Evolutionary conservation across 208 protist species (phyloP), one percentile per base, ranked within the genome.

Genomic region (Herpetomonas tarakana): DNA sequence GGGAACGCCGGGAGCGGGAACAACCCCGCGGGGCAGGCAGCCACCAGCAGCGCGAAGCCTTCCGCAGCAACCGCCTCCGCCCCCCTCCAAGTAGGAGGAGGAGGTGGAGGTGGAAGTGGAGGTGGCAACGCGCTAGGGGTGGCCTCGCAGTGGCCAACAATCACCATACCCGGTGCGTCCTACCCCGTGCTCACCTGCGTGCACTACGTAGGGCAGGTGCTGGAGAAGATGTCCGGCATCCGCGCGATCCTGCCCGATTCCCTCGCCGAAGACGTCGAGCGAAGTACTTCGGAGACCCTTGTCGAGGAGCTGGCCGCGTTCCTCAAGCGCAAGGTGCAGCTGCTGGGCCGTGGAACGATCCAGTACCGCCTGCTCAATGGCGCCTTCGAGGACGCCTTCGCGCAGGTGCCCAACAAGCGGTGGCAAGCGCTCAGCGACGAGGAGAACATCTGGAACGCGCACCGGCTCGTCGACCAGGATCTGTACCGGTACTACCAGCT

Each of bases 401-500:
- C 64, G 11, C 75, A 68, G 18, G 27, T 62, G n/a, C 70, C 72
- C 7, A 80, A 76, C 60, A 21, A 41, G 9, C 65, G 56, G 19
- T 94, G 88, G 85, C 45, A 55, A n/a, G 65, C 76, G 21, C 52
- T 92, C 35, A 64, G 76, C 28, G 76, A 86, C 65, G 80, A 88
- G 58, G 74, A 74, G 24, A 47, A 69, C 46, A 26, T 84, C 6
- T 31, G 52, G 4, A 28, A 85, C 28, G 56, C 82, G 1, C 81
- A 90, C 52, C 55, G 57, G 27, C 60, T 50, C 50, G 56, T 94
- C 61, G 88, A 94, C 44, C 46, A 50, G 16, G 69, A 86, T 54
- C 68, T 94, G 24, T 91, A 83, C 58, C 61, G 52, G 24, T 94
- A 92, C 68, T 94, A 94, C 52, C 67, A 73, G 21, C 70, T 78